Evolutionary conservation across 78 protist genomes (phyloP), one percentile per base, ranked within the genome.

Genomic region (Dictyostelium brefeldianum): DNA sequence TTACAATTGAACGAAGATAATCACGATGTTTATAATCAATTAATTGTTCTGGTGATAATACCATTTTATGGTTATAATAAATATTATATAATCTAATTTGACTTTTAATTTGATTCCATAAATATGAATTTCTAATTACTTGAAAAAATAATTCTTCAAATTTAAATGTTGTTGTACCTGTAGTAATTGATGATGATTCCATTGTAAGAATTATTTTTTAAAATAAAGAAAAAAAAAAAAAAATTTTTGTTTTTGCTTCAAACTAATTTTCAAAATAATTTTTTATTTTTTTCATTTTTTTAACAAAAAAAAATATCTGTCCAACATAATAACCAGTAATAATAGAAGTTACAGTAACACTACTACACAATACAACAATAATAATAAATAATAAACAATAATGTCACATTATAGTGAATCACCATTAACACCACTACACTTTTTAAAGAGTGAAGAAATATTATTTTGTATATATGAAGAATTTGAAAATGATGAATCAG

Each of bases 401-500:
- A 64, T 65, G 73, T 27, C 73, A 65, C 73, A 65, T 65, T 65
- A 65, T 4, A 65, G 47, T 15, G 73, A 65, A 29, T 25, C 73
- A 65, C 73, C 47, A 70, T 36, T 27, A 50, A 50, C 91, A 57
- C 80, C 78, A 70, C n/a, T 84, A 18, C 27, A 43, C 7, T 57
- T 73, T 15, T 22, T 53, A 27, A 54, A 53, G 31, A 51, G 25
- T 57, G 80, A 59, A 46, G 75, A 74, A 25, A 59, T 87, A 25
- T 64, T 47, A 46, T 80, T 80, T 80, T 80, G 85, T 48, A 87
- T 87, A 18, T 77, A 46, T 62, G 92, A 87, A 50, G 65, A 54
- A 12, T 87, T 53, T 64, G 83, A 77, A 25, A 36, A 53, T 27
- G 84, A 20, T 62, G 92, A 87, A 47, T 56, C 17, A 17, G 51